Conservation (phyloP, 2,329 filamentous ascomycete species). For the Botryosphaeria dothidea region DNA sequence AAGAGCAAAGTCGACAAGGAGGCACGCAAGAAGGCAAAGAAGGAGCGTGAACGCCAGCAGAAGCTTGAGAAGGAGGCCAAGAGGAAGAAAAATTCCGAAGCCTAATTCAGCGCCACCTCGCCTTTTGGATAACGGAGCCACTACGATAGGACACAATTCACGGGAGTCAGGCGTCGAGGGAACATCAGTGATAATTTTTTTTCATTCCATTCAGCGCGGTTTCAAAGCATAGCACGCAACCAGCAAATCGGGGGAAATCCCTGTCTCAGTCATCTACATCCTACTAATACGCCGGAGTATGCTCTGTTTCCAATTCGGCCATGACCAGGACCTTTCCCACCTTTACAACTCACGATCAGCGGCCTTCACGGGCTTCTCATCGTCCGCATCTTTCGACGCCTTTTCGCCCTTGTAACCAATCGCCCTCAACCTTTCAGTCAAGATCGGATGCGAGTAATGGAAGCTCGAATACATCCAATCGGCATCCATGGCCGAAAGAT, state of each 20-base stretch:
- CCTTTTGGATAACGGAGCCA: background rate
- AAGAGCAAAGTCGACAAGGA: constrained; percentile 21
- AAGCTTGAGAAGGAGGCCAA: constrained; percentile 37
- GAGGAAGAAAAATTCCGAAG: constrained; percentile 26
- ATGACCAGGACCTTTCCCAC: background rate
- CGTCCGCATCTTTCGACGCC: constrained; percentile 53
- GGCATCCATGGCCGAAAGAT: constrained; percentile 96
- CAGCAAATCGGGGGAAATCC: no score
- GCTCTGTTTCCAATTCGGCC: constrained; percentile 5
- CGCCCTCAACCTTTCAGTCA: constrained; percentile 89
- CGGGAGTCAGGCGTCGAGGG: background rate
- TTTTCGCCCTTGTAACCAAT: constrained; percentile 78
- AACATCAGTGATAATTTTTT: constrained; percentile 1
- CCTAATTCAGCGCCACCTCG: background rate
- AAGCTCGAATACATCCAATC: constrained; percentile 99
- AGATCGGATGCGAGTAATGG: constrained; percentile 96
- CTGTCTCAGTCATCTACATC: background rate
- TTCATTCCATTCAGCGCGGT: background rate
- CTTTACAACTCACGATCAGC: constrained; percentile 72
- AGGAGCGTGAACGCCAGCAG: constrained; percentile 51
- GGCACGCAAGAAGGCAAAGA: constrained; percentile 57
- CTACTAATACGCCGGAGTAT: background rate
- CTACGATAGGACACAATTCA: background rate
- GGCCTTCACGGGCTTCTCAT: constrained; percentile 65
- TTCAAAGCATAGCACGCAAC: background rate